Evolutionary conservation across 169 alveolate genomes (phyloP).

Genomic region (Besnoitia besnoiti): DNA sequence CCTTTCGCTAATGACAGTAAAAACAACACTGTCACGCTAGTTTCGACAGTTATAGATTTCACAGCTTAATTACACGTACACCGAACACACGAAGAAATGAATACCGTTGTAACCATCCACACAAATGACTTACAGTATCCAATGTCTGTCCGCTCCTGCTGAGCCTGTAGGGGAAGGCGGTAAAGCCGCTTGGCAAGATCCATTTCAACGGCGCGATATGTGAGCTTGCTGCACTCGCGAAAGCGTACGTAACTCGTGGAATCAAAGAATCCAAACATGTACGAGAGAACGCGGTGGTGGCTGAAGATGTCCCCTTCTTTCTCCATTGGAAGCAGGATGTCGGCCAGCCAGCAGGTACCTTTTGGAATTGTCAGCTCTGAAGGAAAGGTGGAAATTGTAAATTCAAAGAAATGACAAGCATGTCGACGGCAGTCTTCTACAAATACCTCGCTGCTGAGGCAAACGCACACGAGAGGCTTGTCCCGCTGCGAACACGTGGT

Average conservation of each 20-base stretch:
- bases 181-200: constrained; percentile 13
- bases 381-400: background rate
- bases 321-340: background rate
- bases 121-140: constrained; percentile 6
- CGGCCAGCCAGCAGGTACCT: constrained; percentile 23
- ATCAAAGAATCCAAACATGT: constrained; percentile 1
- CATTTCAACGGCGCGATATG: constrained; percentile 22
- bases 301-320: background rate
- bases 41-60: too few species aligned
- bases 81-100: too few species aligned
- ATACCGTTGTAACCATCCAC: too few species aligned
- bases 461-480: too few species aligned
- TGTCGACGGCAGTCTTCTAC: too few species aligned
- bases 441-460: too few species aligned
- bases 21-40: too few species aligned
- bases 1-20: too few species aligned
- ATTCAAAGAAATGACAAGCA: background rate
- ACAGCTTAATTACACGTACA: too few species aligned
- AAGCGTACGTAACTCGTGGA: background rate
- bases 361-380: background rate
- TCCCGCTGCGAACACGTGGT: too few species aligned
- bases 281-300: constrained; percentile 4
- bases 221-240: constrained; percentile 38
- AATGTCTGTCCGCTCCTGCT: background rate
- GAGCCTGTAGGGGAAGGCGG: constrained; percentile 4